These are phyloP conservation scores for Eimeria tenella DNA, from an alignment of 169 alveolate species.

Conservation along the genomic window DNA sequence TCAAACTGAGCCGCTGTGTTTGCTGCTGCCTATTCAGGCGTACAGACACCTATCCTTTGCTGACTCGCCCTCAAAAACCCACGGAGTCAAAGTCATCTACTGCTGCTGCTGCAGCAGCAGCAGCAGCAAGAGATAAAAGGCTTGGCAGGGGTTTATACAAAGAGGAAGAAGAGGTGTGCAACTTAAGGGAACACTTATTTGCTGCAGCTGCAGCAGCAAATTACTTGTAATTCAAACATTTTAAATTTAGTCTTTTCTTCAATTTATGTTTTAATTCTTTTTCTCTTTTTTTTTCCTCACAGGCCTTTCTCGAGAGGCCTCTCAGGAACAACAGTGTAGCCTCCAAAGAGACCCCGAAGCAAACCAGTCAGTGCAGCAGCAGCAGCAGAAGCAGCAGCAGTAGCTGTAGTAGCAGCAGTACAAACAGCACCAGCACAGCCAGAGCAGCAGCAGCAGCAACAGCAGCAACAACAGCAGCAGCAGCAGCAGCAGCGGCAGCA, in stretches of 20 bases:
- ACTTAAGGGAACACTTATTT: too few species aligned
- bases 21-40: too few species aligned
- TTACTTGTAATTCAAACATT: too few species aligned
- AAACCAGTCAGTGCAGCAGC: not conserved
- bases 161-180: too few species aligned
- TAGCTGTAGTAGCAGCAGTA: not conserved
- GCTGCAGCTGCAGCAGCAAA: too few species aligned
- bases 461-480: not conserved
- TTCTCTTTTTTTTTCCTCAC: not conserved
- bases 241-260: not conserved
- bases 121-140: not conserved
- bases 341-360: not conserved
- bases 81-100: not conserved
- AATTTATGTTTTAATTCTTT: not conserved
- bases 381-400: not conserved
- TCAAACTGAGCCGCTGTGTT: too few species aligned
- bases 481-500: conserved; percentile 28
- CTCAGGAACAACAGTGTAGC: not conserved
- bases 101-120: not conserved
- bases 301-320: not conserved
- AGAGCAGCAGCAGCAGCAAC: not conserved
- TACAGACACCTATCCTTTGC: too few species aligned
- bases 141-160: not conserved
- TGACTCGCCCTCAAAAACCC: not conserved
- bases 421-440: not conserved